These are phyloP conservation scores for Mycena olivaceomarginata DNA, from an alignment of 768 basidiomycete species.

Conservation along the genomic window DNA sequence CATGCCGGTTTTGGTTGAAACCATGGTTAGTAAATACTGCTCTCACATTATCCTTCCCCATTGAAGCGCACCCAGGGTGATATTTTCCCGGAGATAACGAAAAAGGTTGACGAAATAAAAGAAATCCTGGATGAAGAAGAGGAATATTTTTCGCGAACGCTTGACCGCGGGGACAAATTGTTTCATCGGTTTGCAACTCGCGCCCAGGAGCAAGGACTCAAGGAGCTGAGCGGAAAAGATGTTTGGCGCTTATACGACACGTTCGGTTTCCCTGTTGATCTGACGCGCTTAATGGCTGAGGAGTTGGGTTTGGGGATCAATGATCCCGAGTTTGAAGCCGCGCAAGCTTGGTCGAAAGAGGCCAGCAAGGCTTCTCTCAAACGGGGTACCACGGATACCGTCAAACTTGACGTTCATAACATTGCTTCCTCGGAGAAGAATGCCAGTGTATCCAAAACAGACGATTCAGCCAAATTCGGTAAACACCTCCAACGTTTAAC, in stretches of 20 bases:
- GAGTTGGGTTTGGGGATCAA: constrained; percentile 91
- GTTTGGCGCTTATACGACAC: constrained; percentile 99
- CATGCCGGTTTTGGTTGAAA: constrained; percentile 91
- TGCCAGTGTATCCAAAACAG: constrained; percentile 87
- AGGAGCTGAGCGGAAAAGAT: constrained; percentile 90
- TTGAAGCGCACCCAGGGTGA: constrained; percentile 71
- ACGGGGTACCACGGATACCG: constrained; percentile 77
- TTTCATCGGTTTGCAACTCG: constrained; percentile 91
- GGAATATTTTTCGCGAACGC: constrained; percentile 96
- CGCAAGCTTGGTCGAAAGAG: constrained; percentile 91
- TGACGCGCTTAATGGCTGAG: constrained; percentile 98
- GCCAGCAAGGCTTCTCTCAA: constrained; percentile 92
- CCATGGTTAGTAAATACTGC: constrained; percentile 73
- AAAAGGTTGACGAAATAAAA: constrained; percentile 87
- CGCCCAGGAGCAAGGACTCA: constrained; percentile 78
- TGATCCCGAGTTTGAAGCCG: constrained; percentile 91
- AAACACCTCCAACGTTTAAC: constrained; percentile 51
- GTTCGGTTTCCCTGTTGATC: constrained; percentile 98
- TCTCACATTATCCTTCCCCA: constrained; percentile 23
- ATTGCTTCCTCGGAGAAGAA: constrained; percentile 91
- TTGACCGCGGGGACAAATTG: constrained; percentile 96
- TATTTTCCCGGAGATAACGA: constrained; percentile 95
- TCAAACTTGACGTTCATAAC: constrained; percentile 98
- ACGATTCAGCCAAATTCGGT: constrained; percentile 96
- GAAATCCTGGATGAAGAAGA: constrained; percentile 99